Evolutionary conservation across 176 grass and related monocot genomes (phyloP), one percentile per base, ranked within the genome.

Genomic region (Hordeum marinum): DNA sequence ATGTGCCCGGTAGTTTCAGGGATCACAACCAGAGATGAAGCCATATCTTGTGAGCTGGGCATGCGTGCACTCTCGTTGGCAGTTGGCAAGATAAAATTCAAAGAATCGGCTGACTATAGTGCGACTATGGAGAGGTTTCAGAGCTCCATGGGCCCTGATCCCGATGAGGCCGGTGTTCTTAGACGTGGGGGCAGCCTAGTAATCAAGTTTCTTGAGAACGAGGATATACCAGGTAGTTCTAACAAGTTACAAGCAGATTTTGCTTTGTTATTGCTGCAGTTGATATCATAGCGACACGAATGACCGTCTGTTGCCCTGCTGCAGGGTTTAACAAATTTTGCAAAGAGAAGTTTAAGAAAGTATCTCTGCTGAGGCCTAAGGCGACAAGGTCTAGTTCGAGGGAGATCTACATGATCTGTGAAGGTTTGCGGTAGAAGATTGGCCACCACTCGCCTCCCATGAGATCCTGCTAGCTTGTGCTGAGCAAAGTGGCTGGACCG

Each of bases 1-100:
- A 98, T 98, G 96, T 98, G 93, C 23, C 93, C 93, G 11, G n/a
- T 76, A 18, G 90, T 98, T 66, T 98, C 96, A 34, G 96, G 96
- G 21, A 98, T 98, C 78, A 90, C 89, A 60, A 92, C 90, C 63
- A 98, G 88, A 90, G 96, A 98, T 71, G 85, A 80, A 8, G 96
- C 96, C 85, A 83, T 90, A 88, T 98, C 93, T 25, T 98, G 93
- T 52, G 85, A 94, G 67, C 67, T 98, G 68, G 88, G 91, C 14
- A 85, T 87, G 81, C 88, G 88, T 52, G 88, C 91, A 34, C 85
- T 95, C 50, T 98, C 88, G 18, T 86, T 98, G 87, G 93, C 91
- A 43, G 32, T 98, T 75, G 96, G 96, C 5, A 94, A 89, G 78
- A 85, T 92, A 81, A 85, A 70, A 40, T 1, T 80, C 32, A 80